phyloP scores from a whole-genome alignment of 148 eudicot species.

The Diospyros kaki region DNA sequence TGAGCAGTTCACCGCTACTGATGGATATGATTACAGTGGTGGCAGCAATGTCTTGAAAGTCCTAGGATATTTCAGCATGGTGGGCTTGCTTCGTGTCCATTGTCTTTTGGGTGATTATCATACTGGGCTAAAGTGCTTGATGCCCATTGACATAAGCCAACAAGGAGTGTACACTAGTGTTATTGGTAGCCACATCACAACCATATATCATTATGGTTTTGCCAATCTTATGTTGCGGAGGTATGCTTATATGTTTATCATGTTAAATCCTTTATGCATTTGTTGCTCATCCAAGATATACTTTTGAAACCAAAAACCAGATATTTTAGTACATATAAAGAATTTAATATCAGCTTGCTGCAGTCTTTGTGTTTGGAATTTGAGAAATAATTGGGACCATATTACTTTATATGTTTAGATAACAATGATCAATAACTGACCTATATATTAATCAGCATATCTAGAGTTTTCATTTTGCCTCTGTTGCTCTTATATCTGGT shows the following conservation, averaged over 20 bases:
- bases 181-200: constrained; percentile 92
- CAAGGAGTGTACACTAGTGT: constrained; percentile 93
- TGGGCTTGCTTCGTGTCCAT: constrained; percentile 87
- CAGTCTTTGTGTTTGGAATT: too few relatives aligned
- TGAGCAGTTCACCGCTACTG: constrained; percentile 84
- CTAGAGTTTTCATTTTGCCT: too few relatives aligned
- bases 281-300: too few relatives aligned
- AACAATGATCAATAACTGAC: too few relatives aligned
- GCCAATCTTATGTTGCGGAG: constrained; percentile 97
- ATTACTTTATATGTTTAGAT: too few relatives aligned
- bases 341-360: too few relatives aligned
- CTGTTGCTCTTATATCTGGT: too few relatives aligned
- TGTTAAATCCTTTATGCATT: too few relatives aligned
- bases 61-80: constrained; percentile 98
- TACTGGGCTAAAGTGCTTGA: constrained; percentile 89
- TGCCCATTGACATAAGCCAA: constrained; percentile 90
- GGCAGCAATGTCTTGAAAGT: constrained; percentile 97
- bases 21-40: constrained; percentile 93
- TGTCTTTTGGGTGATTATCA: constrained; percentile 95
- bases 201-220: constrained; percentile 95
- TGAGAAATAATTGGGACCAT: too few relatives aligned
- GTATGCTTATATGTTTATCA: constrained; percentile 21
- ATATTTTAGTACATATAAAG: too few relatives aligned
- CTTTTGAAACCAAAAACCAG: too few relatives aligned
- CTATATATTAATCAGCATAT: too few relatives aligned